Evolutionary conservation across 208 protist species (phyloP).

Genomic region (Acanthamoeba lenticulata): DNA sequence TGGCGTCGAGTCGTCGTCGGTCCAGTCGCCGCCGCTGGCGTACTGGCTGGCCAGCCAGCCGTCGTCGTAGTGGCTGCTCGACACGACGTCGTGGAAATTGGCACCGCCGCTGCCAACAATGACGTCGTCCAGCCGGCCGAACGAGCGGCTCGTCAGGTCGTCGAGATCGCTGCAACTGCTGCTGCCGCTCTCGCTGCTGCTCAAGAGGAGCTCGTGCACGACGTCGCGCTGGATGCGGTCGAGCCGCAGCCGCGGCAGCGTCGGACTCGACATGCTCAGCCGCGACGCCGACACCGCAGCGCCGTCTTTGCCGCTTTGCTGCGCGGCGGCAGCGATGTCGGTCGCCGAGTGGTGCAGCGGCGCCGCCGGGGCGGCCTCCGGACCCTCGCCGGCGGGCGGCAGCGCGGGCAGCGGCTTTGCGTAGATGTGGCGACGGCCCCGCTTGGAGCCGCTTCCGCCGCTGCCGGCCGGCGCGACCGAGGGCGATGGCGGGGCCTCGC

Average conservation of each 20-base stretch:
- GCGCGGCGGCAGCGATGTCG: too few relatives aligned
- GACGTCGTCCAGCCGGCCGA: not conserved
- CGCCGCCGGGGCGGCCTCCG: too few relatives aligned
- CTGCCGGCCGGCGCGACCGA: not conserved
- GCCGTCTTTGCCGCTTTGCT: too few relatives aligned
- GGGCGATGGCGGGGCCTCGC: not conserved
- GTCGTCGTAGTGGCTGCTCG: not conserved
- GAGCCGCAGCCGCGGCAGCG: not conserved
- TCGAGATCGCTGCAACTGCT: not conserved
- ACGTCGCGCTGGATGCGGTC: constrained; percentile 10
- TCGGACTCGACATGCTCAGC: not conserved
- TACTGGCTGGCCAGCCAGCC: not conserved
- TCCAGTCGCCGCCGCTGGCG: not conserved
- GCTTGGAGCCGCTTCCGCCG: not conserved
- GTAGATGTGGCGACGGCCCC: not conserved
- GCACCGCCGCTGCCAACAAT: too few relatives aligned
- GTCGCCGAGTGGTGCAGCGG: too few relatives aligned
- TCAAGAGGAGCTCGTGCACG: not conserved
- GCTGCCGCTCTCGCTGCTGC: not conserved
- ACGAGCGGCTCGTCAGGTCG: not conserved
- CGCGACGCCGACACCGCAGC: not conserved
- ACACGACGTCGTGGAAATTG: not conserved
- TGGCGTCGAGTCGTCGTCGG: not conserved
- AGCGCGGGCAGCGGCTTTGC: not conserved
- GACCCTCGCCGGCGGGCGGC: not conserved